Base-by-base conservation (phyloP, 768 basidiomycete species). In the Termitomyces sp. region DNA sequence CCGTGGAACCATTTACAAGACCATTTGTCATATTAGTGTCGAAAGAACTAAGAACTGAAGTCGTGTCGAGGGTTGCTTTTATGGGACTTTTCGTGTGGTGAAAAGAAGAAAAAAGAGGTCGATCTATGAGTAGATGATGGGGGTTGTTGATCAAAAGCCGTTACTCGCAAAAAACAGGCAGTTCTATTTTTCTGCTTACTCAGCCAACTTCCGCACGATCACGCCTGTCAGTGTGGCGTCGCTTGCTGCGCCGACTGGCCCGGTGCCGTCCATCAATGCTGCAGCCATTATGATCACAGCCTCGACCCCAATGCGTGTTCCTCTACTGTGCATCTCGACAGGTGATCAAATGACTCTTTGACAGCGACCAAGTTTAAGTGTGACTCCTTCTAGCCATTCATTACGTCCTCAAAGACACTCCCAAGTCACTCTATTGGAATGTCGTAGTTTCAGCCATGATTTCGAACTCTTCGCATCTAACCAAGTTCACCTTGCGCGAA, bases 1-100 rank as follows among this genome's bases (percentile, higher is more conserved):
- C 86, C 75, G 82, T 75, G 71, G 76, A 79, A 74, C 82, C 87
- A 78, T 92, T 91, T 89, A 91, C 85, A 82, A 86, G 85, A 85
- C 89, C 91, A 92, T 92, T 92, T 81, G 90, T 87, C 91, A 92
- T 92, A 91, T 89, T 81, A 79, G 68, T 63, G 67, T 66, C 61
- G 69, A 70, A 61, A 63, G 64, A 65, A 65, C 58, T 69, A 64
- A 61, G 70, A 70, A 68, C 65, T 67, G 62, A 65, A 65, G 67
- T 64, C 61, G 67, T 66, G 53, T 67, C 62, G 60, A 67, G 54
- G 58, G 40, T 63, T 65, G 62, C 57, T 64, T 69, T 75, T 73
- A 63, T 62, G 35, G 40, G 53, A 64, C 58, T 67, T 67, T 69
- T 67, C 63, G 58, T 69, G 59, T 46, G 58, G 54, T 63, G 65